Conservation (phyloP, 2,329 filamentous ascomycete genomes). For the Penicillium sp. region DNA sequence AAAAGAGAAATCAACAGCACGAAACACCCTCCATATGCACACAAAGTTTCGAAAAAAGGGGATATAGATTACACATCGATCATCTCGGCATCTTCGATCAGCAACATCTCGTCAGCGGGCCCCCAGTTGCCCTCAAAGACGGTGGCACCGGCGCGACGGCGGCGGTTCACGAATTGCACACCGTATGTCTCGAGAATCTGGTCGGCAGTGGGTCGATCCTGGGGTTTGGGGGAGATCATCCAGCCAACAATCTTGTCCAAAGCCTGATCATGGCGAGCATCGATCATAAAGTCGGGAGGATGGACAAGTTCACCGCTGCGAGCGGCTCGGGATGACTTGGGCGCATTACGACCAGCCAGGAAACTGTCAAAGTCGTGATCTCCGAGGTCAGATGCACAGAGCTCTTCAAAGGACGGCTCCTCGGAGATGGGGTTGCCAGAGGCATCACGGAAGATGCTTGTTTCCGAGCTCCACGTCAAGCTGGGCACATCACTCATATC, state of each 20-base stretch:
- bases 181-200: slow-evolving; percentile 76
- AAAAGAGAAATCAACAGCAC: slow-evolving; percentile 22
- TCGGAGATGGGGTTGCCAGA: slow-evolving; percentile 69
- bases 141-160: slow-evolving; percentile 85
- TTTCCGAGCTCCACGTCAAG: slow-evolving; percentile 77
- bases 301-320: slow-evolving; percentile 65
- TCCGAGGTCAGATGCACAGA: slow-evolving; percentile 51
- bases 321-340: slow-evolving; percentile 39
- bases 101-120: slow-evolving; percentile 69
- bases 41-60: slow-evolving; percentile 31
- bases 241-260: slow-evolving; percentile 83
- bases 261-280: slow-evolving; percentile 72
- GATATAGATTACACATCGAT: slow-evolving; percentile 60
- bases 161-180: slow-evolving; percentile 77
- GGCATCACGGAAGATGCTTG: slow-evolving; percentile 74
- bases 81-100: slow-evolving; percentile 66
- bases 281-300: slow-evolving; percentile 88
- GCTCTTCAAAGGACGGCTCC: slow-evolving; percentile 51
- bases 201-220: slow-evolving; percentile 73
- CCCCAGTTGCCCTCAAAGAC: slow-evolving; percentile 97
- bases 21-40: slow-evolving; percentile 44
- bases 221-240: slow-evolving; percentile 83
- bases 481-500: slow-evolving; percentile 89
- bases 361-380: slow-evolving; percentile 53
- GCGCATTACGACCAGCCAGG: slow-evolving; percentile 36